Percentiles rank a stretch among this genome's conserved stretches.
phyloP scores from a whole-genome alignment of 768 basidiomycete genomes.

The Russula virescens region DNA sequence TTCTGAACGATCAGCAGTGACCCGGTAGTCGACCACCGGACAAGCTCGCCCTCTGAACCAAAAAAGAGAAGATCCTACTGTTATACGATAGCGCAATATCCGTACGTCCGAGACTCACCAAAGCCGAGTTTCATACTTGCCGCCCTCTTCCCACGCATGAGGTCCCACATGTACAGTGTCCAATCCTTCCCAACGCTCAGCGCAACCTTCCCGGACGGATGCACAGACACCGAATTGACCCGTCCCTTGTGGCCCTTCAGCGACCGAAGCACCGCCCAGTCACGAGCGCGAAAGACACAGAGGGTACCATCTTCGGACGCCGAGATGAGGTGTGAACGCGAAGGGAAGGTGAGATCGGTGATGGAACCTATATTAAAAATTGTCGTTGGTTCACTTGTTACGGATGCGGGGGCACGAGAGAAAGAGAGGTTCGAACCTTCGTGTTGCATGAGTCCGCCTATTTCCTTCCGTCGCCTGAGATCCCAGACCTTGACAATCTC shows the following conservation, averaged over 20 bases:
- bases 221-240: conserved; percentile 85
- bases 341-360: conserved; percentile 80
- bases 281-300: conserved; percentile 84
- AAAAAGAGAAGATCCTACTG: neutral
- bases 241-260: conserved; percentile 93
- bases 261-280: conserved; percentile 85
- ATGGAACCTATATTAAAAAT: conserved; percentile 63
- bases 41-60: conserved; percentile 78
- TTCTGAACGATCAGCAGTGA: conserved; percentile 75
- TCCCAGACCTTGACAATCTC: conserved; percentile 99
- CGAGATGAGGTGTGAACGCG: conserved; percentile 83
- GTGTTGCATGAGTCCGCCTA: conserved; percentile 93
- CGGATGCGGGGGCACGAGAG: neutral
- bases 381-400: neutral
- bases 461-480: conserved; percentile 81
- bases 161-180: conserved; percentile 95
- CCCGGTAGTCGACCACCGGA: conserved; percentile 80
- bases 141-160: conserved; percentile 88
- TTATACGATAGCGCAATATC: neutral
- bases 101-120: conserved; percentile 43
- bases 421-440: conserved; percentile 51
- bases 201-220: conserved; percentile 89
- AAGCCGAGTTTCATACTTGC: conserved; percentile 87
- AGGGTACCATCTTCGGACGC: conserved; percentile 92
- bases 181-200: conserved; percentile 87